Evolutionary conservation across 177 flowering plant species (phyloP), one percentile per base, ranked within the genome.

Genomic region (Vitis hybrid): DNA sequence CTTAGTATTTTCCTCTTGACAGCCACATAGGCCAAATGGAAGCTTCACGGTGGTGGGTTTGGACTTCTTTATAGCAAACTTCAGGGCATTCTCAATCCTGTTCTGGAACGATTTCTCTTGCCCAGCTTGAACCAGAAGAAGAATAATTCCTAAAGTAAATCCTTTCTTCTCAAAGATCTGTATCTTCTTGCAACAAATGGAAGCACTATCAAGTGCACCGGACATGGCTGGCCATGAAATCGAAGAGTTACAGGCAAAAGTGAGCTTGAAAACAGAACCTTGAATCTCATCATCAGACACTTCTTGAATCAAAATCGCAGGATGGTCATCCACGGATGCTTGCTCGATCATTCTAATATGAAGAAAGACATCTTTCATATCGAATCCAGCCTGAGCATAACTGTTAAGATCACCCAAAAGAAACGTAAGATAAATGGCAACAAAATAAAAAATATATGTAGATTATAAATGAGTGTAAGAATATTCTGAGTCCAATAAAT

Each of bases 131-230:
- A 88, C 90, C 33, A 82, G 71, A 62, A 90, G 79, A 70, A 79
- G 77, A 66, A 93, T 78, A 69, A 92, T 67, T 3, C 98, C 99
- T 6, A 95, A 82, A 19, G 95, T 92, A 64, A 79, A 83, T 33
- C 90, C 87, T 75, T 93, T 95, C 79, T 85, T 91, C 86, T 95
- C 99, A 82, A 90, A 95, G 77, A 91, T 87, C 84, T 95, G 97
- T 10, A 90, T 84, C 83, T 92, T 91, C 83, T 93, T 91, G 73
- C 98, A 95, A 74, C 89, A 88, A 65, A 93, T 85, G 17, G 91
- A 79, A 12, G 86, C 81, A 67, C 65, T 87, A 38, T 95, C 98
- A 1, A 95, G 80, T 3, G 92, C 87, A 28, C 88, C 88, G 0
- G 99, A 90, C 89, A 93, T 82, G 0, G 86, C 77, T 2, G 94